A percentile compares a stretch with the other conserved stretches of the same genome.
phyloP scores from a whole-genome alignment of 768 basidiomycete genomes.

The Tylopilus subfusipes region DNA sequence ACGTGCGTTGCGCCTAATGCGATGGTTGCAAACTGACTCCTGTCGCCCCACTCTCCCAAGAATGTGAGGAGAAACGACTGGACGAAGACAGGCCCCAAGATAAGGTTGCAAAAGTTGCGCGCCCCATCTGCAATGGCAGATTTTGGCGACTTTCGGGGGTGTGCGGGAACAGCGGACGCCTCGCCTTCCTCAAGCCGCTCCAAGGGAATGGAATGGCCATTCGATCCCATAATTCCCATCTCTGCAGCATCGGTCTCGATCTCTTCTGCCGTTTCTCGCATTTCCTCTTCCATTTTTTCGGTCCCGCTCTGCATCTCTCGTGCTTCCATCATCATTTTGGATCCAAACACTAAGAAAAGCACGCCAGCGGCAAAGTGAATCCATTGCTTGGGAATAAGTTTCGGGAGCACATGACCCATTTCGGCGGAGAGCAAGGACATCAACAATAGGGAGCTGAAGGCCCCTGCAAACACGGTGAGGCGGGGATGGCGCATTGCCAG shows the following conservation, averaged over 20 bases:
- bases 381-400: constrained; percentile 68
- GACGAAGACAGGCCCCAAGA: constrained; percentile 91
- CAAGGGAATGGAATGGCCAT: constrained; percentile 54
- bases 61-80: constrained; percentile 95
- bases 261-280: constrained; percentile 95
- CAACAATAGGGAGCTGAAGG: constrained; percentile 80
- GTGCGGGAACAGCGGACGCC: constrained; percentile 11
- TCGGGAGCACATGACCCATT: constrained; percentile 87
- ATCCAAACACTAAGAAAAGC: constrained; percentile 88
- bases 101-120: constrained; percentile 76
- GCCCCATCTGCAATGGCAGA: constrained; percentile 52
- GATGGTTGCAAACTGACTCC: constrained; percentile 96
- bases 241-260: constrained; percentile 75
- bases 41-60: constrained; percentile 98
- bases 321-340: constrained; percentile 86
- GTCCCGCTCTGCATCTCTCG: constrained; percentile 72
- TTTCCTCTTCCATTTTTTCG: constrained; percentile 87
- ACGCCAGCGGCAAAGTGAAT: constrained; percentile 71
- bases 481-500: constrained; percentile 92
- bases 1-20: constrained; percentile 95
- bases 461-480: constrained; percentile 80
- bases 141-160: constrained; percentile 16
- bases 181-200: constrained; percentile 75
- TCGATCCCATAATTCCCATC: constrained; percentile 29
- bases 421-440: constrained; percentile 94